Conservation (phyloP, 345 rosid species). For the sweet orange (Citrus sinensis) region DVS_A1.0 CM039163.1:2764001-2764500, state of each 20-base stretch:
- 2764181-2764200: conserved; percentile 62
- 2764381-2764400: conserved; percentile 43
- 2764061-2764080: conserved; percentile 28
- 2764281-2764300: conserved; percentile 55
- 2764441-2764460: conserved; percentile 54
- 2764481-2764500: background rate
- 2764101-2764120: conserved; percentile 50
- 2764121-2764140: conserved; percentile 54
- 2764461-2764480: conserved; percentile 30
- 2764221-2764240: conserved; percentile 39
- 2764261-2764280: conserved; percentile 39
- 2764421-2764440: conserved; percentile 41
- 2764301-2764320: conserved; percentile 46
- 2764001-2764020: conserved; percentile 45
- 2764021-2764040: conserved; percentile 30
- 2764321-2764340: conserved; percentile 63
- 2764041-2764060: conserved; percentile 34
- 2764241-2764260: conserved; percentile 65
- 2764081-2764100: conserved; percentile 43
- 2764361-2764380: conserved; percentile 56
- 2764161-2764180: conserved; percentile 46
- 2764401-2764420: conserved; percentile 29
- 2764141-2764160: conserved; percentile 58
- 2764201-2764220: conserved; percentile 48
- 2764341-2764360: conserved; percentile 61